Percentiles rank a stretch among this genome's conserved stretches.
phyloP scores from a whole-genome alignment of 2,329 filamentous ascomycete genomes.

The Colletotrichum magnum region DNA sequence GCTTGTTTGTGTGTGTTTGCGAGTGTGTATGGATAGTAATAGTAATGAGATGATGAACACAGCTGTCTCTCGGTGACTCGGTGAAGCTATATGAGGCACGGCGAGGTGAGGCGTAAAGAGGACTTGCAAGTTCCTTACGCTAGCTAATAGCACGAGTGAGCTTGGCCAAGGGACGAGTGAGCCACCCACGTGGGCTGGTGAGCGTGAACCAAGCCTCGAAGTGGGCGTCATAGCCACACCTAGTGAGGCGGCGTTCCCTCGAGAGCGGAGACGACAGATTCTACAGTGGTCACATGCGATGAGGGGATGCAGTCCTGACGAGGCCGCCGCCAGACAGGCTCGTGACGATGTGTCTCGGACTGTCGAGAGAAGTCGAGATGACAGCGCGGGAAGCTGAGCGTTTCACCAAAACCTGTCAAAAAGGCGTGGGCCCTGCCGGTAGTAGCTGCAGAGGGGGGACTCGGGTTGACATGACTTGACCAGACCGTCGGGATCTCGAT shows the following conservation, averaged over 20 bases:
- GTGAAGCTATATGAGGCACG: neutral
- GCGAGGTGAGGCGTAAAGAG: neutral
- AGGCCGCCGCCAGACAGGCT: constrained; percentile 1
- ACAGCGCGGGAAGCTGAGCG: constrained; percentile 16
- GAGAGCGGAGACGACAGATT: neutral
- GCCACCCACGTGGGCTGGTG: constrained; percentile 19
- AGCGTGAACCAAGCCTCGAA: constrained; percentile 14
- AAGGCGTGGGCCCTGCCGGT: neutral
- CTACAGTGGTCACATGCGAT: constrained; percentile 21
- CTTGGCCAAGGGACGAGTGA: constrained; percentile 20
- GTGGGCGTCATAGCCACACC: constrained; percentile 13
- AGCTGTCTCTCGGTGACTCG: neutral
- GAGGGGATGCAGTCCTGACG: neutral
- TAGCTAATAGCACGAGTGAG: neutral
- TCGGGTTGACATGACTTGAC: constrained; percentile 1
- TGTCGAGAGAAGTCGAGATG: constrained; percentile 9
- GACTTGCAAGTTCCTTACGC: neutral
- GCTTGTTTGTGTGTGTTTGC: constrained; percentile 24
- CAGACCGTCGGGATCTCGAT: constrained; percentile 11
- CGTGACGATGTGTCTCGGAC: constrained; percentile 34
- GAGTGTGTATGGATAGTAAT: constrained; percentile 41
- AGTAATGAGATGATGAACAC: constrained; percentile 39
- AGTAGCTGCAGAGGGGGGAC: neutral
- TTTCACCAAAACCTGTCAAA: constrained; percentile 17
- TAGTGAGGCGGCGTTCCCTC: neutral